Conservation (phyloP, 768 basidiomycete genomes). For the Arthromyces matolae region DNA sequence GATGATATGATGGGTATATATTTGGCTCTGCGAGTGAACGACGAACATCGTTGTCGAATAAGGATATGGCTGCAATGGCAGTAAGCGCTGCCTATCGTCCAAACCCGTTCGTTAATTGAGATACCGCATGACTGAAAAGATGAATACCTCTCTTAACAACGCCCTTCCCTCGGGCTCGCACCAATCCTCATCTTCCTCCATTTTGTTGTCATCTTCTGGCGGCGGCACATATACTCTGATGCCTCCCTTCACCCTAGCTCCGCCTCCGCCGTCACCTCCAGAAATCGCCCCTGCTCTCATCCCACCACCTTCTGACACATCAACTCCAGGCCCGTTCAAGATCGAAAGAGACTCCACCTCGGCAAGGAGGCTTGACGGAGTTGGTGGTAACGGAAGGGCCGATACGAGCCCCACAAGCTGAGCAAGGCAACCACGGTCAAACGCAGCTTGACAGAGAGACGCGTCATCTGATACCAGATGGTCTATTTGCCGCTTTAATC, state of each 20-base stretch:
- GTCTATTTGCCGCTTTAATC: slow-evolving; percentile 32
- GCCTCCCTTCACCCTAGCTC: neutral
- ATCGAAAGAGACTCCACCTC: neutral
- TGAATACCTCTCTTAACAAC: slow-evolving; percentile 57
- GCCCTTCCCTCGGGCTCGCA: slow-evolving; percentile 55
- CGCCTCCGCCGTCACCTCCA: neutral
- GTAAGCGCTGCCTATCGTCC: slow-evolving; percentile 76
- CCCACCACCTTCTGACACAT: too few species aligned
- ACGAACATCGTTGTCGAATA: slow-evolving; percentile 73
- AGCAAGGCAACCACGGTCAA: slow-evolving; percentile 63
- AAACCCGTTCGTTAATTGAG: neutral
- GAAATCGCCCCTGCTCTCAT: too few species aligned
- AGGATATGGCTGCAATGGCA: slow-evolving; percentile 65
- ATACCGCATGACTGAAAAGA: neutral
- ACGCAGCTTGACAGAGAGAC: slow-evolving; percentile 61
- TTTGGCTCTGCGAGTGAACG: slow-evolving; percentile 40
- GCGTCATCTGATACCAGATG: slow-evolving; percentile 70
- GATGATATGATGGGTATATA: slow-evolving; percentile 1
- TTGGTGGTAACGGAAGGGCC: slow-evolving; percentile 43
- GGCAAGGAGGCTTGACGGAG: neutral
- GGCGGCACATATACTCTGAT: slow-evolving; percentile 3
- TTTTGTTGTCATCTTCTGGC: slow-evolving; percentile 20
- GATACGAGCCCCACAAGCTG: slow-evolving; percentile 51
- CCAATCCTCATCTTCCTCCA: slow-evolving; percentile 53
- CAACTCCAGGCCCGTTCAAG: too few species aligned